Percentiles rank a stretch among this genome's conserved stretches.
phyloP scores from a whole-genome alignment of 495 filamentous ascomycete species.

The Parachaetomium inaequale region DNA sequence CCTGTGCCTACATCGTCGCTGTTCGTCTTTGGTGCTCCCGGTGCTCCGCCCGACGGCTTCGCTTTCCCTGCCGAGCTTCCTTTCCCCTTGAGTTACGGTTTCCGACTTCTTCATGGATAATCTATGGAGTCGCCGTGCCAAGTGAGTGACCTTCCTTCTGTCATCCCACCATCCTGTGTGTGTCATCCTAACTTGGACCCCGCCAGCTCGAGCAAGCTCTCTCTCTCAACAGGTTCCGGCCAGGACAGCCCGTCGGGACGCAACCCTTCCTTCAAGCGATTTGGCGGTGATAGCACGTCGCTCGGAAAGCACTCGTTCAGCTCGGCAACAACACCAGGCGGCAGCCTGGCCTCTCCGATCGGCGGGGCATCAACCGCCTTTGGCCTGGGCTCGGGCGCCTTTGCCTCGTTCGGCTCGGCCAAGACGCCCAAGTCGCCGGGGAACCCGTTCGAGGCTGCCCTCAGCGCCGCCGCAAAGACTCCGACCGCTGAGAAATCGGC shows the following conservation, averaged over 20 bases:
- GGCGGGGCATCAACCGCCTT: constrained; percentile 87
- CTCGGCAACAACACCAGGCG: constrained; percentile 68
- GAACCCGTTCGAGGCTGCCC: constrained; percentile 67
- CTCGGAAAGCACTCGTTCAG: constrained; percentile 87
- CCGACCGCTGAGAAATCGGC: constrained; percentile 56
- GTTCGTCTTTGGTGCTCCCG: constrained; percentile 5
- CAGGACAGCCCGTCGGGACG: constrained; percentile 66
- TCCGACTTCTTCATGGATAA: constrained; percentile 42
- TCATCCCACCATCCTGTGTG: not conserved
- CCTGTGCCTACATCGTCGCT: not conserved
- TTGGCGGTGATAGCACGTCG: constrained; percentile 71
- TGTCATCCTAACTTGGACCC: constrained; percentile 19
- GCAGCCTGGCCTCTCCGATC: constrained; percentile 77
- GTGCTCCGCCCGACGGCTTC: constrained; percentile 19
- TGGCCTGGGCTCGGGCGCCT: constrained; percentile 89
- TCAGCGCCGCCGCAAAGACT: constrained; percentile 62
- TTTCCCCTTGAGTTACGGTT: constrained; percentile 28
- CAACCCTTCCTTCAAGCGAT: constrained; percentile 62
- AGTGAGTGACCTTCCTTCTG: constrained; percentile 53
- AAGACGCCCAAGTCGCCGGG: constrained; percentile 89
- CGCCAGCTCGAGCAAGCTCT: constrained; percentile 78
- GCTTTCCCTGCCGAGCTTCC: constrained; percentile 11
- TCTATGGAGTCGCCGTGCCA: constrained; percentile 88
- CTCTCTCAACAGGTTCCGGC: constrained; percentile 66
- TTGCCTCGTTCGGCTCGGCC: constrained; percentile 87